Percentiles rank a stretch among this genome's conserved stretches.
Conservation (phyloP, 768 basidiomycete species). For the Arthromyces matolae region DNA sequence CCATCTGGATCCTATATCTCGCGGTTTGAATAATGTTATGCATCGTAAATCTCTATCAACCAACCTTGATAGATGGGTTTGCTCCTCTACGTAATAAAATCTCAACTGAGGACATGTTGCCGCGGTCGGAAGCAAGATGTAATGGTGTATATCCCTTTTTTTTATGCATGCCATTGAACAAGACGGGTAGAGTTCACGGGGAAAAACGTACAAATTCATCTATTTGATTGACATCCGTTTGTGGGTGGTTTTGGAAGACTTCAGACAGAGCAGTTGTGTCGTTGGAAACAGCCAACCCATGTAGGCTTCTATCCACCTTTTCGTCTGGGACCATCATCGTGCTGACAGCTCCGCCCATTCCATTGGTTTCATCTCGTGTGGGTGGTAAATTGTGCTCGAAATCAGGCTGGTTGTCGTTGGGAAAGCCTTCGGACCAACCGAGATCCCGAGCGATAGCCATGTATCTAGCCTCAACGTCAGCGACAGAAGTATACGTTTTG, state of each 20-base stretch:
- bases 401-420: too few relatives aligned
- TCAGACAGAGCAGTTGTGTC: conserved; percentile 41
- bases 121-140: conserved; percentile 85
- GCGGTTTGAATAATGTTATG: background rate
- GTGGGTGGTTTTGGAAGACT: conserved; percentile 40
- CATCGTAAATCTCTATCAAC: background rate
- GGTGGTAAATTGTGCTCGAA: conserved; percentile 33
- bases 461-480: conserved; percentile 61
- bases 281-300: conserved; percentile 61
- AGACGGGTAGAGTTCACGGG: background rate
- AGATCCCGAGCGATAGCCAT: conserved; percentile 61
- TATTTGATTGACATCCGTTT: conserved; percentile 49
- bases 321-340: conserved; percentile 40
- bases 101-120: conserved; percentile 53
- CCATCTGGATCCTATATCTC: conserved; percentile 61
- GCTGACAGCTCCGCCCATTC: conserved; percentile 66
- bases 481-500: conserved; percentile 40
- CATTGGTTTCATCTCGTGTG: conserved; percentile 29
- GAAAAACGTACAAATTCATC: conserved; percentile 68
- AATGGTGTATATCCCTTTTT: conserved; percentile 82
- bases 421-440: conserved; percentile 54
- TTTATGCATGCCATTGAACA: conserved; percentile 2
- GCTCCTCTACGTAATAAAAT: conserved; percentile 64
- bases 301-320: conserved; percentile 41
- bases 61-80: conserved; percentile 55